A percentile compares a stretch with the other conserved stretches of the same genome.
Conservation (phyloP, 129 eudicot species). For the Scalesia atractyloides region DNA sequence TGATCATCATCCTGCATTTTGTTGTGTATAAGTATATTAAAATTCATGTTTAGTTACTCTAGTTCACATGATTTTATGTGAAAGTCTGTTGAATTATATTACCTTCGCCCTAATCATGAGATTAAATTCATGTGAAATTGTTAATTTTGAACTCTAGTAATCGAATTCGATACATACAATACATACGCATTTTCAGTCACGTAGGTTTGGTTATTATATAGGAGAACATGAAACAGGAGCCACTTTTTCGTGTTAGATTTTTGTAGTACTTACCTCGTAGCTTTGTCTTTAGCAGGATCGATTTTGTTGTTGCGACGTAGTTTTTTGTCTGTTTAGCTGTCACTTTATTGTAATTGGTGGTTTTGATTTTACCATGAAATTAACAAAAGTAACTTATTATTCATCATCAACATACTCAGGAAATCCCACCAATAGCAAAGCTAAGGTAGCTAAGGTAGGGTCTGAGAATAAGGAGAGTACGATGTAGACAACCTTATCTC, state of each 20-base stretch:
- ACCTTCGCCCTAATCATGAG: constrained; percentile 17
- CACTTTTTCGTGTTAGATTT: background rate
- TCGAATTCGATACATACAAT: constrained; percentile 8
- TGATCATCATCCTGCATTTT: background rate
- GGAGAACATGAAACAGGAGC: background rate
- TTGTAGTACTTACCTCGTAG: background rate
- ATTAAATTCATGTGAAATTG: background rate
- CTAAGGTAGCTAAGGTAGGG: too few relatives aligned
- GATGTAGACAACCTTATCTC: too few relatives aligned
- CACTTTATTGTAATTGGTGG: too few relatives aligned
- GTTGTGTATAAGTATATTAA: background rate
- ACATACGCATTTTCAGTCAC: constrained; percentile 7
- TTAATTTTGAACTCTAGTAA: constrained; percentile 20
- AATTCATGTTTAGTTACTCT: constrained; percentile 11
- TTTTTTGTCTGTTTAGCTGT: too few relatives aligned
- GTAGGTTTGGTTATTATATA: background rate
- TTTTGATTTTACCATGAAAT: too few relatives aligned
- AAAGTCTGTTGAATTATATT: constrained; percentile 15
- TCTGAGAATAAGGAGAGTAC: too few relatives aligned
- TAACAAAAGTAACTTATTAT: too few relatives aligned
- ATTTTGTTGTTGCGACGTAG: too few relatives aligned
- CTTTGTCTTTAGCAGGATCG: too few relatives aligned
- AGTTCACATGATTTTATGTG: background rate
- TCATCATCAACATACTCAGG: too few relatives aligned
- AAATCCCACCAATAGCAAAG: too few relatives aligned